These are phyloP conservation scores for Umbelopsis sp. DNA, from an alignment of 192 early-diverging fungal species.

Conservation along the genomic window DNA sequence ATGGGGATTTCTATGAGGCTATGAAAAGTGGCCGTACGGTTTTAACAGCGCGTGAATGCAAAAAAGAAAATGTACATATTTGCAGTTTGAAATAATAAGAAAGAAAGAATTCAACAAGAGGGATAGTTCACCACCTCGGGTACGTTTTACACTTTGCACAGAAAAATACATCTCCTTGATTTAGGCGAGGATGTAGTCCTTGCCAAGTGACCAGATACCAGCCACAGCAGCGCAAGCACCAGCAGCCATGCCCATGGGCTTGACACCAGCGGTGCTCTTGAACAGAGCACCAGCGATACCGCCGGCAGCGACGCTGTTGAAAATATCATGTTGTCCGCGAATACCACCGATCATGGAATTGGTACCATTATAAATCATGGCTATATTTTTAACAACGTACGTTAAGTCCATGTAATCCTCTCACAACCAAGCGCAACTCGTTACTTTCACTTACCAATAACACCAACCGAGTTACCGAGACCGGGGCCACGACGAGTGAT, in stretches of 20 bases:
- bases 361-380: slow-evolving; percentile 81
- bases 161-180: not conserved
- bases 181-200: slow-evolving; percentile 18
- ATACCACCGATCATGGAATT: slow-evolving; percentile 66
- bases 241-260: slow-evolving; percentile 46
- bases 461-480: slow-evolving; percentile 79
- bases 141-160: too few relatives aligned
- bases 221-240: slow-evolving; percentile 41
- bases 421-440: too few relatives aligned
- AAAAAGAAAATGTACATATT: slow-evolving; percentile 21
- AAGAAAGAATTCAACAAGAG: not conserved
- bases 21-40: not conserved
- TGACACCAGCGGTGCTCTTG: slow-evolving; percentile 73
- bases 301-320: slow-evolving; percentile 72
- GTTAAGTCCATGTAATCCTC: not conserved
- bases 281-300: slow-evolving; percentile 77
- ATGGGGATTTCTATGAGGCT: slow-evolving; percentile 6
- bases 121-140: not conserved
- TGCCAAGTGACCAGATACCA: slow-evolving; percentile 36
- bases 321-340: slow-evolving; percentile 65
- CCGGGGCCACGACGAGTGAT: slow-evolving; percentile 86
- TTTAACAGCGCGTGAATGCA: slow-evolving; percentile 13
- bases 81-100: not conserved
- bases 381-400: slow-evolving; percentile 21
- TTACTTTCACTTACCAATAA: slow-evolving; percentile 49